Percentiles rank a stretch among this genome's conserved stretches.
These are phyloP conservation scores for Fragaria vesca DNA, from an alignment of 306 rosid species.

Conservation along the genomic window DNA sequence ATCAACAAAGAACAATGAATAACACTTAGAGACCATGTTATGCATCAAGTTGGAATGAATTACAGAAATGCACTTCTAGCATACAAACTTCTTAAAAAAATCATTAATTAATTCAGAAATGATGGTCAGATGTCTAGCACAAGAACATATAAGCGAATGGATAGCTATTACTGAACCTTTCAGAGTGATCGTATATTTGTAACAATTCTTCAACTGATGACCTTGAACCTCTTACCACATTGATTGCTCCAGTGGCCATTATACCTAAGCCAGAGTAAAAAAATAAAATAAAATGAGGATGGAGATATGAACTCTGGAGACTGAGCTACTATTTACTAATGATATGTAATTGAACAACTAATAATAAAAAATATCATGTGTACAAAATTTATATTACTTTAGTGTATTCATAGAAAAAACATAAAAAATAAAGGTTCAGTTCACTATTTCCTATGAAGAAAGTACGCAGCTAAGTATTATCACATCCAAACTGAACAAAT, in stretches of 20 bases:
- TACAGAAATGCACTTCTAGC: slow-evolving; percentile 3
- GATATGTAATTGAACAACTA: neutral
- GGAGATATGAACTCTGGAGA: slow-evolving; percentile 16
- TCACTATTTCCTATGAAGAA: neutral
- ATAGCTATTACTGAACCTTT: slow-evolving; percentile 49
- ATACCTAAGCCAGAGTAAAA: slow-evolving; percentile 61
- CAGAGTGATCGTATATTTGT: slow-evolving; percentile 84
- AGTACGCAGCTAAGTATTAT: neutral
- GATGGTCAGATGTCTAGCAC: slow-evolving; percentile 2
- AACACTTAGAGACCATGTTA: slow-evolving; percentile 14
- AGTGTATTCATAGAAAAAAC: neutral
- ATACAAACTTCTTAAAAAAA: too few relatives aligned
- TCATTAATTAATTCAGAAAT: neutral
- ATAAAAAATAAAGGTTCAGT: neutral
- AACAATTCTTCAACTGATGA: slow-evolving; percentile 77
- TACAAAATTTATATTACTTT: neutral
- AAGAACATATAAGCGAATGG: slow-evolving; percentile 4
- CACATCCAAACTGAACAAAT: neutral
- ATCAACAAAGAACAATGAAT: neutral
- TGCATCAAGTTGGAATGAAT: slow-evolving; percentile 13
- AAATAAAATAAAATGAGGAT: slow-evolving; percentile 19
- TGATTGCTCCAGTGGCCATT: slow-evolving; percentile 90
- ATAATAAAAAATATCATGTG: neutral
- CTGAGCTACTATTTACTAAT: neutral
- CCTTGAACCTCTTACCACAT: slow-evolving; percentile 95